Evolutionary conservation across 441 rosid species (phyloP).

Genomic region (Corymbia calophylla): DNA sequence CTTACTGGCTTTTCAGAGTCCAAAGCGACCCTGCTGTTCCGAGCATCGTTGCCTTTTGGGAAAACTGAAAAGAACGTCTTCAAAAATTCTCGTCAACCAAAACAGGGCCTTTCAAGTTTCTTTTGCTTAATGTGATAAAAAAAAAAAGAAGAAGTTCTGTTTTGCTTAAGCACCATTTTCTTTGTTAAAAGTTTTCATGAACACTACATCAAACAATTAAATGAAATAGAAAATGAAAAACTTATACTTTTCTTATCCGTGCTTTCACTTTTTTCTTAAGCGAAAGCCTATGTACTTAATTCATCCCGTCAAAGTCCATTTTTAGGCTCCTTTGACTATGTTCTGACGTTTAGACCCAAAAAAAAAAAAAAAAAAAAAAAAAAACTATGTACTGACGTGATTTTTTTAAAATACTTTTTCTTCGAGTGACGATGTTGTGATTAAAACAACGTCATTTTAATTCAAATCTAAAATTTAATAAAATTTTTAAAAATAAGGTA

Average conservation of each 20-base stretch:
- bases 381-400: not conserved
- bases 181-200: not conserved
- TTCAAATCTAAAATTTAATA: too few relatives aligned
- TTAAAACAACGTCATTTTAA: accelerated
- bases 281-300: not conserved
- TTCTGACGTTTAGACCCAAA: too few relatives aligned
- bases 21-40: not conserved
- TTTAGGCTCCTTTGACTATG: not conserved
- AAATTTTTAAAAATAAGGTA: not conserved
- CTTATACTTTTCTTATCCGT: not conserved
- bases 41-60: not conserved
- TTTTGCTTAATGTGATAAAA: too few relatives aligned
- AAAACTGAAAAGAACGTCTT: not conserved
- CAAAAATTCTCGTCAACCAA: not conserved
- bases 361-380: too few relatives aligned
- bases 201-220: not conserved
- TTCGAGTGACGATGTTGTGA: accelerated
- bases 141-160: too few relatives aligned
- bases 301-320: too few relatives aligned
- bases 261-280: not conserved
- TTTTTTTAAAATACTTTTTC: too few relatives aligned
- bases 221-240: too few relatives aligned
- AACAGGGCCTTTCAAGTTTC: not conserved
- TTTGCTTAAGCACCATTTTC: not conserved
- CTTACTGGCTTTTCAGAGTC: not conserved